Evolutionary conservation across 2,329 filamentous ascomycete genomes (phyloP).

Genomic region (Rutstroemia sp.): DNA sequence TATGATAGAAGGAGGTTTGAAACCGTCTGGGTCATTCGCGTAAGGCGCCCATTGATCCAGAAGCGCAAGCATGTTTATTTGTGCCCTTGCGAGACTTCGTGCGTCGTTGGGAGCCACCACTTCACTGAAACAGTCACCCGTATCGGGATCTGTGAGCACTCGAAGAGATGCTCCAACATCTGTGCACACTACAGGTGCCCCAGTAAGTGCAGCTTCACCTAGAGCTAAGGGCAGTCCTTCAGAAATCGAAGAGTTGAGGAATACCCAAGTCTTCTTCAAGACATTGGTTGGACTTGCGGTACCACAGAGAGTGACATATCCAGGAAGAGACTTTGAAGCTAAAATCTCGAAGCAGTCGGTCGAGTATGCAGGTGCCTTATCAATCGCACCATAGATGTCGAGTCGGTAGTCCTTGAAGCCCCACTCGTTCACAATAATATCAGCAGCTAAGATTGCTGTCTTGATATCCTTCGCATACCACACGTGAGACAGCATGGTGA

Average conservation of each 20-base stretch:
- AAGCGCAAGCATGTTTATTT: constrained; percentile 54
- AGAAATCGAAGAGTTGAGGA: constrained; percentile 49
- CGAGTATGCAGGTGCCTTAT: constrained; percentile 54
- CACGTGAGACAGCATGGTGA: constrained; percentile 58
- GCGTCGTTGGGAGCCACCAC: constrained; percentile 59
- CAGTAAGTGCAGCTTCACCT: constrained; percentile 49
- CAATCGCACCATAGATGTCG: constrained; percentile 55
- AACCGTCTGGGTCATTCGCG: constrained; percentile 32
- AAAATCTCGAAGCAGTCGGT: constrained; percentile 45
- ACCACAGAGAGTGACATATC: constrained; percentile 31
- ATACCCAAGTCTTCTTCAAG: constrained; percentile 39
- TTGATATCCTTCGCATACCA: constrained; percentile 54
- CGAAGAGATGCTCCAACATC: constrained; percentile 48
- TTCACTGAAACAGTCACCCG: constrained; percentile 46
- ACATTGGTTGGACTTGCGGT: constrained; percentile 36
- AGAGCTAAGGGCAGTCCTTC: constrained; percentile 49
- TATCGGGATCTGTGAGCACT: constrained; percentile 47
- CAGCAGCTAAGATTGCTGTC: constrained; percentile 53
- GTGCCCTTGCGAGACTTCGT: constrained; percentile 50
- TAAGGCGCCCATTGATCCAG: constrained; percentile 54
- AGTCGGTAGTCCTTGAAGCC: constrained; percentile 58
- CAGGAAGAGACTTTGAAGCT: constrained; percentile 25
- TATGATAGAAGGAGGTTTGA: constrained; percentile 3
- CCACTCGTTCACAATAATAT: constrained; percentile 58
- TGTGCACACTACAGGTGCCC: constrained; percentile 48